These are phyloP conservation scores for Mortierella sp. DNA, from an alignment of 371 early-diverging fungal genomes.

Conservation along the genomic window DNA sequence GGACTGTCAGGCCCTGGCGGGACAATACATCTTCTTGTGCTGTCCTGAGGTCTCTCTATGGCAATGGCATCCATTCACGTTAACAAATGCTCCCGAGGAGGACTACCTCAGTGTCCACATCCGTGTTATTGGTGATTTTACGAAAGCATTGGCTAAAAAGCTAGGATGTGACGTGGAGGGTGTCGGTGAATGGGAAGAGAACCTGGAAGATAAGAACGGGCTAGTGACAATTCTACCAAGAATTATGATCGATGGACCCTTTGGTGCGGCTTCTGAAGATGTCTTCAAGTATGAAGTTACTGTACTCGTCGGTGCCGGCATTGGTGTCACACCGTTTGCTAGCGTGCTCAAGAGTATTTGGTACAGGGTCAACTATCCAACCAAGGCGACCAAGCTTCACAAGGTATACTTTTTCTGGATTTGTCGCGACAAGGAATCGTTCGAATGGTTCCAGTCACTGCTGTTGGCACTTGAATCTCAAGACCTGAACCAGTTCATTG, in stretches of 20 bases:
- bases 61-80: constrained; percentile 93
- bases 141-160: constrained; percentile 69
- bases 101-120: constrained; percentile 83
- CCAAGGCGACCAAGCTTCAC: constrained; percentile 61
- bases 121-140: constrained; percentile 87
- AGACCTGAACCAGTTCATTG: constrained; percentile 71
- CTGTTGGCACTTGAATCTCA: constrained; percentile 74
- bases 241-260: constrained; percentile 88
- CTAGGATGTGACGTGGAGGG: constrained; percentile 74
- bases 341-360: constrained; percentile 58
- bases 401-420: constrained; percentile 92
- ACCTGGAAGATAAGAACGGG: constrained; percentile 49
- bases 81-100: constrained; percentile 87
- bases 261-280: constrained; percentile 88
- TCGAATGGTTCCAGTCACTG: constrained; percentile 83
- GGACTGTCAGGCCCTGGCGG: constrained; percentile 66
- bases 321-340: constrained; percentile 72
- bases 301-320: constrained; percentile 84
- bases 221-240: constrained; percentile 59
- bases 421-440: constrained; percentile 78
- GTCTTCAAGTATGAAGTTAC: constrained; percentile 84
- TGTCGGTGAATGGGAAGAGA: constrained; percentile 52
- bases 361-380: constrained; percentile 58
- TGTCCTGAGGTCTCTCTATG: constrained; percentile 71
- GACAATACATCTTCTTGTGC: constrained; percentile 76